Percentiles rank a stretch among this genome's conserved stretches.
Evolutionary conservation across 2,329 filamentous ascomycete species (phyloP).

Genomic region (Pseudogymnoascus destructans): DNA sequence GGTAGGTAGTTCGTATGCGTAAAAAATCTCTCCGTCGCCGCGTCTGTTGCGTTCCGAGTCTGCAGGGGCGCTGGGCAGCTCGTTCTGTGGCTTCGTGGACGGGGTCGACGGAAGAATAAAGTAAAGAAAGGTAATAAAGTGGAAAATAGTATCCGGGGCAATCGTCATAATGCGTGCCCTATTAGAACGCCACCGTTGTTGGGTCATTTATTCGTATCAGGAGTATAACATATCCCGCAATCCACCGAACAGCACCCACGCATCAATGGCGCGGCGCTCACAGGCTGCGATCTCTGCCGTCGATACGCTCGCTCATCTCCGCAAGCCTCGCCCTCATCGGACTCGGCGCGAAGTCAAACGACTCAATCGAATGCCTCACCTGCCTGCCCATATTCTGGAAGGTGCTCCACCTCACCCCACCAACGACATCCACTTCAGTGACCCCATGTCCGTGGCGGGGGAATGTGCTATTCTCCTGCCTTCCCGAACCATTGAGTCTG

Average conservation of each 20-base stretch:
- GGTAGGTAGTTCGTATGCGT: not conserved
- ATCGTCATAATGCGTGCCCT: not conserved
- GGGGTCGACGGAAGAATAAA: not conserved
- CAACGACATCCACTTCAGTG: not conserved
- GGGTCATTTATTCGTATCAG: not conserved
- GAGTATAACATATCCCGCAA: not conserved
- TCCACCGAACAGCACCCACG: not conserved
- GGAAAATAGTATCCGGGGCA: not conserved
- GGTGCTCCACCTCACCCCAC: not conserved
- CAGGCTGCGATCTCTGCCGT: not conserved
- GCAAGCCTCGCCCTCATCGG: not conserved
- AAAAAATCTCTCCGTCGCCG: not conserved
- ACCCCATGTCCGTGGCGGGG: not conserved
- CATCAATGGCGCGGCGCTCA: not conserved
- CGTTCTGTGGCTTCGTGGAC: not conserved
- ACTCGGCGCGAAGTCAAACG: not conserved
- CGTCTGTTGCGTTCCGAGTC: not conserved
- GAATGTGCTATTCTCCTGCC: not conserved
- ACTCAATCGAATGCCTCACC: not conserved
- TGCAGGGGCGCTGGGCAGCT: not conserved
- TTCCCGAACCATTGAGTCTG: not conserved
- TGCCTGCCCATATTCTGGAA: not conserved
- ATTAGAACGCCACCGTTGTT: not conserved
- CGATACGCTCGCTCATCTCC: not conserved
- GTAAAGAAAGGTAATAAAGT: not conserved